These are phyloP conservation scores for Arxiozyma slooffiae DNA, from an alignment of 1,139 yeast species.

Conservation along the genomic window DNA sequence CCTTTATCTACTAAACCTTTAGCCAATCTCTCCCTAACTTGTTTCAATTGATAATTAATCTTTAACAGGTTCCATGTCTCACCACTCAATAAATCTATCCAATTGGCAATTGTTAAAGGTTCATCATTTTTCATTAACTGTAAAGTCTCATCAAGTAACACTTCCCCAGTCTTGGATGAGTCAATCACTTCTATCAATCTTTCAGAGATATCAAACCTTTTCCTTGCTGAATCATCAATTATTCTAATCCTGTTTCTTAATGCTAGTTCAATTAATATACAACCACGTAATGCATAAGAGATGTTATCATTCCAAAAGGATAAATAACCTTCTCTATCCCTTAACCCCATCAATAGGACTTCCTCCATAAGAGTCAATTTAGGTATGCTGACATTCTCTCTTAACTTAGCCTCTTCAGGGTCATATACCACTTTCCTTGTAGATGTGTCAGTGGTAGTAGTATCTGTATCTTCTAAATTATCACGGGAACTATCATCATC, in stretches of 20 bases:
- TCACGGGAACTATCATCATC: constrained; percentile 8
- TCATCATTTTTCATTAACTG: constrained; percentile 82
- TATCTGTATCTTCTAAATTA: constrained; percentile 3
- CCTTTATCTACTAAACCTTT: constrained; percentile 97
- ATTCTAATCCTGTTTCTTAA: constrained; percentile 80
- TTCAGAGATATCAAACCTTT: constrained; percentile 79
- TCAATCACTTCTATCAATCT: constrained; percentile 81
- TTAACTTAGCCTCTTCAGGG: constrained; percentile 45
- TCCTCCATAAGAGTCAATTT: constrained; percentile 91
- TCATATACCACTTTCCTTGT: constrained; percentile 63
- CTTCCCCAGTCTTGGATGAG: constrained; percentile 86
- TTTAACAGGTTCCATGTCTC: constrained; percentile 97
- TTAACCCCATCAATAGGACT: constrained; percentile 80
- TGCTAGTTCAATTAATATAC: constrained; percentile 85
- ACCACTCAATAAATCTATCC: constrained; percentile 91
- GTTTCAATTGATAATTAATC: constrained; percentile 88
- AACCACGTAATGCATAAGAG: constrained; percentile 91
- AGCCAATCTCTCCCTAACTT: constrained; percentile 91
- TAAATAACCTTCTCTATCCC: constrained; percentile 90
- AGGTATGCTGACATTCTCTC: constrained; percentile 42
- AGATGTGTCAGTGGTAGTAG: not conserved
- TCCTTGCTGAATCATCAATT: constrained; percentile 88
- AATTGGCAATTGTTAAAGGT: constrained; percentile 64
- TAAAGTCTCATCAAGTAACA: constrained; percentile 83
- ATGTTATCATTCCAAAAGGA: constrained; percentile 98